A percentile compares a stretch with the other conserved stretches of the same genome.
Evolutionary conservation across 2,329 filamentous ascomycete genomes (phyloP).

Genomic region (Fusarium tuaranense): DNA sequence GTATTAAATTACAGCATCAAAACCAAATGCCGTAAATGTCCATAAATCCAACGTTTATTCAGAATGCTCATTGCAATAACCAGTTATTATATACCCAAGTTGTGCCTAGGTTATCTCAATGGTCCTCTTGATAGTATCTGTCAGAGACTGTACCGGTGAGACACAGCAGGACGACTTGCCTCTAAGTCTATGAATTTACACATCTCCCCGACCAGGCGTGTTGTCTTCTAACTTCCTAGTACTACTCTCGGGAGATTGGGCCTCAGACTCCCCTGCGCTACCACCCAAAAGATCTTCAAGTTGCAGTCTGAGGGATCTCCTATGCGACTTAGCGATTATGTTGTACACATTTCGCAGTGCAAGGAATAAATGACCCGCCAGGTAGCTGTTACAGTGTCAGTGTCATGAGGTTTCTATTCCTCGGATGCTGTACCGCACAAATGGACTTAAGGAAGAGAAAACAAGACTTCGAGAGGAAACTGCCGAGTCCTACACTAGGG

Average conservation of each 20-base stretch:
- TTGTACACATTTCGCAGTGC: background rate
- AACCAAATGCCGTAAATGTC: too few species aligned
- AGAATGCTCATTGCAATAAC: too few species aligned
- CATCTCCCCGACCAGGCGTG: background rate
- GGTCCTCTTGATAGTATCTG: background rate
- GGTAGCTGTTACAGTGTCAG: background rate
- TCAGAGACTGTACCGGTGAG: background rate
- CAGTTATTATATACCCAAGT: too few species aligned
- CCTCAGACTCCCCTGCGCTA: background rate
- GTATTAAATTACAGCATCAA: too few species aligned
- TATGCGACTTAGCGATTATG: background rate
- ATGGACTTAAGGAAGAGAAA: background rate
- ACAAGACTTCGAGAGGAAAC: background rate
- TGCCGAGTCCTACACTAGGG: background rate
- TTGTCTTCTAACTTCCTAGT: background rate
- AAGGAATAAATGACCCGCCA: background rate
- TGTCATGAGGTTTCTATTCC: background rate
- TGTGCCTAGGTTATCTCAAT: too few species aligned
- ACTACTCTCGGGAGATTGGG: background rate
- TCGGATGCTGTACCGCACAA: background rate
- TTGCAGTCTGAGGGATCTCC: background rate
- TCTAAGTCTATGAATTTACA: background rate
- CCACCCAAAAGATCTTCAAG: background rate
- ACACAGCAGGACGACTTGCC: background rate
- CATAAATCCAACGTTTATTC: too few species aligned